A percentile compares a stretch with the other conserved stretches of the same genome.
phyloP scores from a whole-genome alignment of 345 rosid genomes.

The Geranium brycei region DNA sequence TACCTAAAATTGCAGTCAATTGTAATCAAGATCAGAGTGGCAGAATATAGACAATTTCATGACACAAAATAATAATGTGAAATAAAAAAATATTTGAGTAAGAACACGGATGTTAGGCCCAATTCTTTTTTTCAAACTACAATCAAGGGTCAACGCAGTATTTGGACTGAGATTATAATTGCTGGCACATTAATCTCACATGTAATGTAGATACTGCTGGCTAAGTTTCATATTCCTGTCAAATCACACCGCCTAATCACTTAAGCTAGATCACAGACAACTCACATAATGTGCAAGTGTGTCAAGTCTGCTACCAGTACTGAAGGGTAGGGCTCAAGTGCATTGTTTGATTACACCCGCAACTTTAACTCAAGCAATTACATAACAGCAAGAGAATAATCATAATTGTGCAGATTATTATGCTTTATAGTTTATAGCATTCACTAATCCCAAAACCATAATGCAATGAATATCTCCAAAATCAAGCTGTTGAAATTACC shows the following conservation, averaged over 20 bases:
- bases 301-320: background rate
- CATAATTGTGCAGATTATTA: no score
- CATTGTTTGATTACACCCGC: background rate
- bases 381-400: no score
- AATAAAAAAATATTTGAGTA: no score
- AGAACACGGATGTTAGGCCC: background rate
- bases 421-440: background rate
- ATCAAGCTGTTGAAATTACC: constrained; percentile 28
- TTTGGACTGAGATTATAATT: no score
- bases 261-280: background rate
- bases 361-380: background rate
- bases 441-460: background rate
- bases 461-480: background rate
- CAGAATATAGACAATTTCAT: background rate
- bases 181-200: background rate
- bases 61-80: background rate
- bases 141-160: background rate
- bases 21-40: constrained; percentile 7
- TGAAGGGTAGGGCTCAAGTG: background rate
- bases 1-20: constrained; percentile 36
- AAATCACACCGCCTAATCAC: background rate
- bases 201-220: background rate
- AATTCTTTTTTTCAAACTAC: background rate
- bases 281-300: background rate
- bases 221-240: background rate